Base-by-base conservation (phyloP, 2,329 filamentous ascomycete species). In the Colletotrichum gigasporum region DNA sequence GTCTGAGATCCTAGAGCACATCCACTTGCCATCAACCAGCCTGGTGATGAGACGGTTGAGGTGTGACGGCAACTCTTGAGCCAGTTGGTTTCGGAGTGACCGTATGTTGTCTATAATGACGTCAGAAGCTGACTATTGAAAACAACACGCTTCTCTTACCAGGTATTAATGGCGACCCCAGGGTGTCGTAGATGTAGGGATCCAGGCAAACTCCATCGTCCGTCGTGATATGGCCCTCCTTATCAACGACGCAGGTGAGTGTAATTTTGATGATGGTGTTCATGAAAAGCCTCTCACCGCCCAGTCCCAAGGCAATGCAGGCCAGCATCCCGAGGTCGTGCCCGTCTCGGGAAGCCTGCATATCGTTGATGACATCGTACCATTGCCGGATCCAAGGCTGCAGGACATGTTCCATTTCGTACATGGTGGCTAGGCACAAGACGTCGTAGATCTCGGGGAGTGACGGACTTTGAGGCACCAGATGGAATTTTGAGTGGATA, bases 371-470 rank as follows among this genome's bases (percentile, higher is more conserved):
- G 4, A 37, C 11, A 9, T 32, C 35, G 18, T 39, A 52, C 63
- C 63, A 65, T 14, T 52, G 44, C 9, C 22, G 24, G n/a, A 63
- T 45, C 63, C 63, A 65, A 2, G 63, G 63, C 14, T 57, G 63
- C 11, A 65, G 52, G 12, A 57, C 52, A 4, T 52, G 35, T 34
- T 56, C 52, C 63, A 58, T 63, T 14, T 63, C 59, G 34, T 57
- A 65, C 28, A 44, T 41, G 51, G 51, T 65, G 16, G 45, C 63
- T 16, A 65, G 37, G 6, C 52, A 63, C n/a, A 65, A 16, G 7
- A 34, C 54, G 37, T 28, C 20, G 24, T 62, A 62, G 2, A 65
- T 26, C n/a, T 63, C 63, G 0, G 45, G n/a, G 8, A 63, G 30
- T 0, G 37, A 28, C 5, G 59, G 51, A 8, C 34, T 18, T 5